These are phyloP conservation scores for Tremella mesenterica DNA, from an alignment of 768 basidiomycete species.

Conservation along the genomic window DNA sequence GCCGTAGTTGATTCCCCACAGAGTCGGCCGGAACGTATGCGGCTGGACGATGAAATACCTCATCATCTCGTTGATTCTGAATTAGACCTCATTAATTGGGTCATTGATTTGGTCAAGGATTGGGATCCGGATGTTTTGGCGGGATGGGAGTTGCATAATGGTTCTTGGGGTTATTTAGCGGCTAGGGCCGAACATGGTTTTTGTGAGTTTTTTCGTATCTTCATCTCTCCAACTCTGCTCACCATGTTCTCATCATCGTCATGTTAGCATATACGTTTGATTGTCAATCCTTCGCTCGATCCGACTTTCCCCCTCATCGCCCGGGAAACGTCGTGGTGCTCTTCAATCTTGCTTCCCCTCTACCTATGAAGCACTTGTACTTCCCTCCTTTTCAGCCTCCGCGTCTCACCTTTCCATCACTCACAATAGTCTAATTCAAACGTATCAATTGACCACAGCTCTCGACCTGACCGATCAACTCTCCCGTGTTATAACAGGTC, in stretches of 20 bases:
- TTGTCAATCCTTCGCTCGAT: too few species aligned
- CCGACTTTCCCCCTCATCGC: too few species aligned
- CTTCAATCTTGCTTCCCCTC: too few species aligned
- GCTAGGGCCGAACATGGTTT: constrained; percentile 52
- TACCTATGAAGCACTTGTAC: too few species aligned
- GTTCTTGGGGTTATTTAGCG: constrained; percentile 83
- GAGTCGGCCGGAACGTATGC: constrained; percentile 14
- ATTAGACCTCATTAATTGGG: constrained; percentile 66
- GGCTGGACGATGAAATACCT: constrained; percentile 47
- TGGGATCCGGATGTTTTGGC: constrained; percentile 84
- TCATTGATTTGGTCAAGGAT: constrained; percentile 63
- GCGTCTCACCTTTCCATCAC: too few species aligned
- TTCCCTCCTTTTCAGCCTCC: too few species aligned
- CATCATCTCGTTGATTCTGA: constrained; percentile 54
- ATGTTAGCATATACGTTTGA: too few species aligned
- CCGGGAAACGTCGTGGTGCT: too few species aligned
- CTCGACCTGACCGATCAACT: constrained; percentile 65
- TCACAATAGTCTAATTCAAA: too few species aligned
- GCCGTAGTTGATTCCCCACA: constrained; percentile 27
- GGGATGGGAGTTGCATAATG: constrained; percentile 83
- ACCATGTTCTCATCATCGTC: too few species aligned
- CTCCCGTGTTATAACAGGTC: constrained; percentile 57
- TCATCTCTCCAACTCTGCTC: too few species aligned
- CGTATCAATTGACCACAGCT: too few species aligned
- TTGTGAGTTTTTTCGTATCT: constrained; percentile 37